Conservation (phyloP, 306 rosid species). For the Lathyrus oleraceus region DNA sequence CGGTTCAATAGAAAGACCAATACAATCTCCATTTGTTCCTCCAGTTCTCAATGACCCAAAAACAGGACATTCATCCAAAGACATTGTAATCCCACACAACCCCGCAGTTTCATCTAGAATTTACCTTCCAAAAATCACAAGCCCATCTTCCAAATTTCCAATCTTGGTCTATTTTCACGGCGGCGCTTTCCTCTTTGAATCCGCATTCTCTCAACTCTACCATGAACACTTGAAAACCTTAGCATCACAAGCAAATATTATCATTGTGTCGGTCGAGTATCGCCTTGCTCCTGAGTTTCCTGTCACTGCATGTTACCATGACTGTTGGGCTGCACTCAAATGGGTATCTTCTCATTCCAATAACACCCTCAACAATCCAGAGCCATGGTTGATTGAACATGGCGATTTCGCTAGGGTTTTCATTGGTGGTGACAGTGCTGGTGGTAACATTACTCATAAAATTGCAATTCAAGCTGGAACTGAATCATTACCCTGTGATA, state of each 20-base stretch:
- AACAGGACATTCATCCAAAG: slow-evolving; percentile 55
- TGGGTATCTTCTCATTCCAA: slow-evolving; percentile 38
- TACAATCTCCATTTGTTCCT: slow-evolving; percentile 34
- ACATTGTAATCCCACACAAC: slow-evolving; percentile 39
- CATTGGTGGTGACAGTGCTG: slow-evolving; percentile 18
- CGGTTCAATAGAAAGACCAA: neutral
- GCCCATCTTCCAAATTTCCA: slow-evolving; percentile 37
- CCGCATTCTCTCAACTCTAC: slow-evolving; percentile 44
- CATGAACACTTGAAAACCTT: slow-evolving; percentile 38
- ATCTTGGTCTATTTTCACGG: slow-evolving; percentile 61
- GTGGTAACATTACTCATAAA: neutral
- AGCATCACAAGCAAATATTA: slow-evolving; percentile 33
- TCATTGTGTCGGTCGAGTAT: slow-evolving; percentile 56
- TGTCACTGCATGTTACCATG: slow-evolving; percentile 48
- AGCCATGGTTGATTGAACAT: slow-evolving; percentile 38
- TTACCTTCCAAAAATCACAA: slow-evolving; percentile 44
- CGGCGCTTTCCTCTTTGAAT: slow-evolving; percentile 44
- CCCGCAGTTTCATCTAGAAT: slow-evolving; percentile 49
- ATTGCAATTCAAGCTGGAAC: neutral
- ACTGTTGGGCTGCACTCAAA: slow-evolving; percentile 50
- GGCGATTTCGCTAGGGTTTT: slow-evolving; percentile 38
- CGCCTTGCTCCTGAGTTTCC: slow-evolving; percentile 52
- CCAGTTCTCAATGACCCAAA: slow-evolving; percentile 34
- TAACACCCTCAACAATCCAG: neutral
- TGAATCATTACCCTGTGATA: neutral